A percentile compares a stretch with the other conserved stretches of the same genome.
Evolutionary conservation across 192 early-diverging fungal species (phyloP).

Genomic region (Podila minutissima): DNA sequence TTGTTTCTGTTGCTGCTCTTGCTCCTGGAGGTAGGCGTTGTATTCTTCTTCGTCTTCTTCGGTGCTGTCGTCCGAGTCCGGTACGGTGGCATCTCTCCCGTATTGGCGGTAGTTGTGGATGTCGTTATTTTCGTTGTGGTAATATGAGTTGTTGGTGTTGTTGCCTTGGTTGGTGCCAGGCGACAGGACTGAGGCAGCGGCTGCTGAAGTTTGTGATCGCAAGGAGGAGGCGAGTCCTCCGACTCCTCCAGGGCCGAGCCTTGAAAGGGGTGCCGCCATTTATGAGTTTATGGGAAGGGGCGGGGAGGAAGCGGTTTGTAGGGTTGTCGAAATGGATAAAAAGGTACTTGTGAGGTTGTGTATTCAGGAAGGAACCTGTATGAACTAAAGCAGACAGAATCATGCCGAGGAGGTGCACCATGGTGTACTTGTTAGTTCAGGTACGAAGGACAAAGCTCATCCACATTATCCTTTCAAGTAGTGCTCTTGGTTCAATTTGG

Average conservation of each 20-base stretch:
- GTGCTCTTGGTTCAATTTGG: too few species aligned
- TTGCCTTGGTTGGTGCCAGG: not conserved
- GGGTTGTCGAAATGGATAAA: not conserved
- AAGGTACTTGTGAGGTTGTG: not conserved
- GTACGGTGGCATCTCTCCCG: conserved; percentile 22
- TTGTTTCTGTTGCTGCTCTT: conserved; percentile 19
- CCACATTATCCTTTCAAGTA: not conserved
- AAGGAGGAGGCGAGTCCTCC: conserved; percentile 44
- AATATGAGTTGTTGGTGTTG: conserved; percentile 9
- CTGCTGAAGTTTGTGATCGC: conserved; percentile 7
- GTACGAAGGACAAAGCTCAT: not conserved
- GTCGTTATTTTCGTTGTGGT: not conserved
- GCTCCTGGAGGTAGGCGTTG: conserved; percentile 32
- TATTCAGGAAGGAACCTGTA: not conserved
- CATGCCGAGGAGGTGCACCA: too few species aligned
- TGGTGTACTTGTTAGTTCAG: not conserved
- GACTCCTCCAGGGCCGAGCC: conserved; percentile 33
- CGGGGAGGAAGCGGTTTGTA: not conserved
- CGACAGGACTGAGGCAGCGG: not conserved
- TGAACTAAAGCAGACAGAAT: not conserved
- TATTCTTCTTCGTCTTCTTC: conserved; percentile 51
- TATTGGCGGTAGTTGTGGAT: not conserved
- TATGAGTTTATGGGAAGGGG: not conserved
- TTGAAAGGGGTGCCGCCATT: conserved; percentile 7
- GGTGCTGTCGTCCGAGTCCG: conserved; percentile 39